Percentiles rank a stretch among this genome's conserved stretches.
These are phyloP conservation scores for Tuber magnatum DNA, from an alignment of 495 filamentous ascomycete species.

Conservation along the genomic window DNA sequence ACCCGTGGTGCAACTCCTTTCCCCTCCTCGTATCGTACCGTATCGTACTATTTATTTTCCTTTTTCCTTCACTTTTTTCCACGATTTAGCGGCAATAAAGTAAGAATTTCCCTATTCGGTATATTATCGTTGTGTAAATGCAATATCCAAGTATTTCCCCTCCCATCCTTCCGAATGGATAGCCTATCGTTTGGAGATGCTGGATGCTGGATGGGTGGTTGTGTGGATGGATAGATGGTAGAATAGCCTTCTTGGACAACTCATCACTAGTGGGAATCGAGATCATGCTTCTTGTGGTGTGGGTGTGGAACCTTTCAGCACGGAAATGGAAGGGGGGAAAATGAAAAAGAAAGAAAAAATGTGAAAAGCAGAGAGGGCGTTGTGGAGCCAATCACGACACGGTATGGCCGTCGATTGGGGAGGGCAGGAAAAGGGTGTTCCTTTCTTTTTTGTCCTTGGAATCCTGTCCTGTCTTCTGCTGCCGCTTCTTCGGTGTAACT, in stretches of 20 bases:
- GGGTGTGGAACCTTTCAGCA: not conserved
- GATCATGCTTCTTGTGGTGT: conserved; percentile 22
- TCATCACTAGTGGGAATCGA: conserved; percentile 35
- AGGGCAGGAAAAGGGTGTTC: not conserved
- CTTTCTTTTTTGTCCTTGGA: not conserved
- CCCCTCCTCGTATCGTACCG: not conserved
- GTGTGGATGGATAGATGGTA: conserved; percentile 18
- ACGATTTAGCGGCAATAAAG: not conserved
- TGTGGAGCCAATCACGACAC: not conserved
- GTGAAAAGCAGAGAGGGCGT: not conserved
- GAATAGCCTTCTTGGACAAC: conserved; percentile 29
- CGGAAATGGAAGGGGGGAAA: not conserved
- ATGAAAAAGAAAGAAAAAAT: not conserved
- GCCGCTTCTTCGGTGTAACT: not conserved
- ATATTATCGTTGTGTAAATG: not conserved
- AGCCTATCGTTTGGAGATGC: not conserved
- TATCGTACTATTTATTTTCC: not conserved
- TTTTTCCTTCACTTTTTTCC: not conserved
- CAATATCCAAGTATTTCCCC: not conserved
- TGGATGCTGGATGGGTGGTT: not conserved
- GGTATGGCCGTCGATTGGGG: not conserved
- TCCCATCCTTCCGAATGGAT: not conserved
- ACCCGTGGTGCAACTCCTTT: not conserved
- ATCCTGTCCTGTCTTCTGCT: not conserved
- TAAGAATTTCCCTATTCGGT: not conserved